Conservation (phyloP, 1,139 yeast species). For the Tardiomyces depauwii region DNA sequence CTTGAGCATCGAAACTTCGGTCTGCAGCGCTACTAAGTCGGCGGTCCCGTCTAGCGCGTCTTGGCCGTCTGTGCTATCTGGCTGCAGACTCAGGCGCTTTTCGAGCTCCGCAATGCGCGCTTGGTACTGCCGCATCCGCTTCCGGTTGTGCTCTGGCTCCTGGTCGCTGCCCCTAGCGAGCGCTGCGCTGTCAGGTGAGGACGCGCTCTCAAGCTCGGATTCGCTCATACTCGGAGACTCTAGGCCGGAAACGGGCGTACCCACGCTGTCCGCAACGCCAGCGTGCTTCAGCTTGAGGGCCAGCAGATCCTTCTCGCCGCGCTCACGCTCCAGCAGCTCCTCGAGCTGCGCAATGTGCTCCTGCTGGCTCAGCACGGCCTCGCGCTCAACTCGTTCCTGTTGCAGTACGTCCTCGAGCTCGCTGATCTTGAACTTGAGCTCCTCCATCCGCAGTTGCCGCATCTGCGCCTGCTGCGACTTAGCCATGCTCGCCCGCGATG, state of each 20-base stretch:
- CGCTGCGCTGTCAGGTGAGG: constrained; percentile 1
- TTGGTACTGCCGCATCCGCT: background rate
- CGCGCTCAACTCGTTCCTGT: constrained; percentile 18
- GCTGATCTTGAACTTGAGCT: constrained; percentile 19
- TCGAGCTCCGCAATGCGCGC: background rate
- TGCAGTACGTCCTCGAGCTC: constrained; percentile 22
- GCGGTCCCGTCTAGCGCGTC: background rate
- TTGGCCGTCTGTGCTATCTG: background rate
- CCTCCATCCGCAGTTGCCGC: constrained; percentile 14
- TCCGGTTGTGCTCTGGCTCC: background rate
- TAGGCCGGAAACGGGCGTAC: background rate
- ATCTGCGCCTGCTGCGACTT: too few relatives aligned
- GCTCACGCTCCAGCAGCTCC: constrained; percentile 12
- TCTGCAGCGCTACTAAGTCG: background rate
- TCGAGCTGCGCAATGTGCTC: constrained; percentile 18
- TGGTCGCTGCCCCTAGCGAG: background rate
- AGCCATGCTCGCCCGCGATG: too few relatives aligned
- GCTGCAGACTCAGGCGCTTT: background rate
- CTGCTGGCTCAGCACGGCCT: constrained; percentile 12
- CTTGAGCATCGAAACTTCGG: background rate
- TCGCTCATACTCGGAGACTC: background rate
- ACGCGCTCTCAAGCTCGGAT: background rate
- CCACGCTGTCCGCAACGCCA: background rate
- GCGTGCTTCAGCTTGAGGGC: constrained; percentile 7
- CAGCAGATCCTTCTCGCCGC: constrained; percentile 13